Conservation (phyloP, 73 alveolate species). For the Paramecium primaurelia region DNA sequence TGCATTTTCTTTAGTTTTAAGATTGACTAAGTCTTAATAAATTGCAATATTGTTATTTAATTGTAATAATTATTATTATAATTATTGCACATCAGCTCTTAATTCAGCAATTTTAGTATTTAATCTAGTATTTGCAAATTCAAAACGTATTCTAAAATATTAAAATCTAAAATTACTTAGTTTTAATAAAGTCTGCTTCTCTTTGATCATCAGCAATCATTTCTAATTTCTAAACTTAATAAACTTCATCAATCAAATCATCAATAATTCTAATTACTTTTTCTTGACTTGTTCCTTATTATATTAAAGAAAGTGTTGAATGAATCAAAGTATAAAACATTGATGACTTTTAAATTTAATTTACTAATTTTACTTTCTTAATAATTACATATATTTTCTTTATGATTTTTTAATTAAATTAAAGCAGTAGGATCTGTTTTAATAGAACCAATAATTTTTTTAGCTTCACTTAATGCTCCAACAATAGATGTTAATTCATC, state of each 20-base stretch:
- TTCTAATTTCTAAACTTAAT: neutral
- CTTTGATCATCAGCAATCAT: conserved; percentile 1
- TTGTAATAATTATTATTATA: neutral
- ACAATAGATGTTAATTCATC: conserved; percentile 16
- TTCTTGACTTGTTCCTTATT: neutral
- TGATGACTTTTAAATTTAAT: neutral
- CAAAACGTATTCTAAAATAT: neutral
- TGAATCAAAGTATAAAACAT: neutral
- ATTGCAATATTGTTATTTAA: neutral
- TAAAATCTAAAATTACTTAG: neutral
- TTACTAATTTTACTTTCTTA: neutral
- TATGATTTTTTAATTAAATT: neutral
- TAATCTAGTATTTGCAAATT: neutral
- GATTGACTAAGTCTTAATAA: neutral
- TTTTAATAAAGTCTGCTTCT: conserved; percentile 1
- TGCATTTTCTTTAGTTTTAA: neutral
- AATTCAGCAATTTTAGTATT: conserved; percentile 4
- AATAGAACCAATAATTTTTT: neutral
- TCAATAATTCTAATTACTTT: neutral
- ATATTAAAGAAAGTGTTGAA: neutral
- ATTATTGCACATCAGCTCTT: neutral
- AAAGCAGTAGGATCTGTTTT: neutral
- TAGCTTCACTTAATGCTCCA: conserved; percentile 2
- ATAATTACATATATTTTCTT: neutral
- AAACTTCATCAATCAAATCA: neutral